Conservation (phyloP, 2,329 filamentous ascomycete species). For the Polytolypa hystricis region DNA sequence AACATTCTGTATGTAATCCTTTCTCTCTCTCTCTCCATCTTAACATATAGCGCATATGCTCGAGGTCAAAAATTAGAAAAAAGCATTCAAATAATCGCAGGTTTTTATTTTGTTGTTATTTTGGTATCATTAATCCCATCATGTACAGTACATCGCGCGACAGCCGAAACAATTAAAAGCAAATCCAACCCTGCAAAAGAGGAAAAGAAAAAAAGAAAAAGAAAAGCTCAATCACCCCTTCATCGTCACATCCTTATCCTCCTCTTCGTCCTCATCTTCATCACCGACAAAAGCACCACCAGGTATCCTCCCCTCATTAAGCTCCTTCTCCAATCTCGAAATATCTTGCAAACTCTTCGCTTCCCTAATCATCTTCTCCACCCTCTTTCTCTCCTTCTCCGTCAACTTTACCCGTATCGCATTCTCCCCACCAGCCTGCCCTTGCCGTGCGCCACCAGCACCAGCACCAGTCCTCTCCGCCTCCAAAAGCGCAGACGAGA, state of each 20-base stretch:
- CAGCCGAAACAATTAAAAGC: not conserved
- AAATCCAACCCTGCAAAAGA: conserved; percentile 1
- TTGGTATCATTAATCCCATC: too few species aligned
- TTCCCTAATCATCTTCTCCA: conserved; percentile 78
- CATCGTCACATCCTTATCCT: conserved; percentile 24
- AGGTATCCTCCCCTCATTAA: conserved; percentile 80
- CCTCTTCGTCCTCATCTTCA: conserved; percentile 24
- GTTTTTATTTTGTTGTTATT: too few species aligned
- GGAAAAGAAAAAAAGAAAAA: conserved; percentile 4
- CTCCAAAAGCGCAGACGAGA: conserved; percentile 31
- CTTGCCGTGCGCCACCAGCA: conserved; percentile 33
- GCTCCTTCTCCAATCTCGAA: conserved; percentile 75
- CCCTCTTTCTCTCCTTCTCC: conserved; percentile 71
- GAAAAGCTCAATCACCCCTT: conserved; percentile 21
- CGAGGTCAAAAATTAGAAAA: too few species aligned
- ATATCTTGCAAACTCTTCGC: conserved; percentile 88
- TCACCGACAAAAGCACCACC: conserved; percentile 40
- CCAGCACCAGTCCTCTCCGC: conserved; percentile 26
- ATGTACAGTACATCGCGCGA: not conserved
- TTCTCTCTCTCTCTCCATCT: too few species aligned
- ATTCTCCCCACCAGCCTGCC: conserved; percentile 40
- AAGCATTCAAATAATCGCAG: too few species aligned
- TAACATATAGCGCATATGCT: too few species aligned
- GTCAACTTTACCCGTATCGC: conserved; percentile 74
- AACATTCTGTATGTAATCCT: too few species aligned